These are phyloP conservation scores for Nelumbo lutea DNA, from an alignment of 164 flowering plant genomes.

Conservation along the genomic window DNA sequence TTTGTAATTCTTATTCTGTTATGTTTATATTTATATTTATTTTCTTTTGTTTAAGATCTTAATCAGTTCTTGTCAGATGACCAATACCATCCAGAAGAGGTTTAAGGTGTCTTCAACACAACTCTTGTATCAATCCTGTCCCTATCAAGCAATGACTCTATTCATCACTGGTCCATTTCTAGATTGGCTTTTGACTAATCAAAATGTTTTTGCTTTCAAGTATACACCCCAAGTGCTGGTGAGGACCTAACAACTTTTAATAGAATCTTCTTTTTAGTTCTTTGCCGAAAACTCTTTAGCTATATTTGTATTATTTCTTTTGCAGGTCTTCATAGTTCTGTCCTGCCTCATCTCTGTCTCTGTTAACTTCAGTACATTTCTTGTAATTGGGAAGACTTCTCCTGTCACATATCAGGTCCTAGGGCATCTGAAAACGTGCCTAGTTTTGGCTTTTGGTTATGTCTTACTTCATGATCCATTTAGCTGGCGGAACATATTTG, in stretches of 20 bases:
- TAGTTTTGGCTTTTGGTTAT: slow-evolving; percentile 93
- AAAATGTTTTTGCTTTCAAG: slow-evolving; percentile 81
- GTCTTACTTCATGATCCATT: slow-evolving; percentile 82
- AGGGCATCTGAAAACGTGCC: slow-evolving; percentile 93
- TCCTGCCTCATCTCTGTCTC: slow-evolving; percentile 94
- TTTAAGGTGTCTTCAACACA: slow-evolving; percentile 94
- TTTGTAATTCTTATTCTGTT: not conserved
- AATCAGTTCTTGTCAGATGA: slow-evolving; percentile 61
- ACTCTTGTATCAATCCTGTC: slow-evolving; percentile 89
- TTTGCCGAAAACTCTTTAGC: slow-evolving; percentile 1
- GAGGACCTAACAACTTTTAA: slow-evolving; percentile 20
- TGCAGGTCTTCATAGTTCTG: slow-evolving; percentile 88
- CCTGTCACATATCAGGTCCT: slow-evolving; percentile 97
- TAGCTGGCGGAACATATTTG: slow-evolving; percentile 84
- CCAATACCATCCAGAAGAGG: slow-evolving; percentile 94
- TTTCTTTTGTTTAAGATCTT: slow-evolving; percentile 36
- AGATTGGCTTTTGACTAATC: slow-evolving; percentile 72
- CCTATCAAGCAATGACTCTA: slow-evolving; percentile 77
- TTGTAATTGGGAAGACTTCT: slow-evolving; percentile 96
- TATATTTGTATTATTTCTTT: not conserved
- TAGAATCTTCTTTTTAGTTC: not conserved
- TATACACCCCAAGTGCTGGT: slow-evolving; percentile 92
- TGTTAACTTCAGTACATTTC: slow-evolving; percentile 94
- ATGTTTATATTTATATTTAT: not conserved
- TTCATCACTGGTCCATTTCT: slow-evolving; percentile 81